phyloP scores from a whole-genome alignment of 768 basidiomycete genomes.

The Mycena polygramma region DNA sequence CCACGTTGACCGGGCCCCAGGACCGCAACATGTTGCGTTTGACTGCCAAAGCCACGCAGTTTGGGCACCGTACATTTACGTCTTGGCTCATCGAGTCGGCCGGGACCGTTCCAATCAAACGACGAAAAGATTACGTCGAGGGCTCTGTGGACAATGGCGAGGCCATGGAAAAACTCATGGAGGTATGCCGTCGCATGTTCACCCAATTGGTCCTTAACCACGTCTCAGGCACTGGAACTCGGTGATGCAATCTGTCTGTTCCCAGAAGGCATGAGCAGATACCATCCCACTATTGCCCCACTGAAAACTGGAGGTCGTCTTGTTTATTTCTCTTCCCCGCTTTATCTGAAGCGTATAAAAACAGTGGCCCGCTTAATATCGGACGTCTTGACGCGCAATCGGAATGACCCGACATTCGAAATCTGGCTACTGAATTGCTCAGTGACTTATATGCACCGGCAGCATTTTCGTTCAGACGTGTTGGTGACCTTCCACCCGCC shows the following conservation, averaged over 20 bases:
- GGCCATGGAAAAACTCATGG: constrained; percentile 76
- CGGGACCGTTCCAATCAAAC: constrained; percentile 86
- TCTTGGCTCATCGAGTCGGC: constrained; percentile 93
- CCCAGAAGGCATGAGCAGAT: constrained; percentile 88
- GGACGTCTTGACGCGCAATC: constrained; percentile 79
- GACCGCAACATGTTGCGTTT: constrained; percentile 84
- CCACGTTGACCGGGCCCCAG: constrained; percentile 49
- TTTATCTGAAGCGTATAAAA: constrained; percentile 13
- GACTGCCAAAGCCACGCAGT: constrained; percentile 91
- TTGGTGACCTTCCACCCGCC: constrained; percentile 86
- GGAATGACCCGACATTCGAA: constrained; percentile 76
- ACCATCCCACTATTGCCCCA: constrained; percentile 89
- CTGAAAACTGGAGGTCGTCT: constrained; percentile 84
- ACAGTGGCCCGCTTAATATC: constrained; percentile 86
- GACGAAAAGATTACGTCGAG: constrained; percentile 77
- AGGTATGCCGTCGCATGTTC: constrained; percentile 54
- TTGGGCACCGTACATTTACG: constrained; percentile 86
- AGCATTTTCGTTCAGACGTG: constrained; percentile 91
- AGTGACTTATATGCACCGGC: constrained; percentile 89
- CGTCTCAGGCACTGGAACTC: constrained; percentile 72
- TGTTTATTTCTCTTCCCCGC: constrained; percentile 12
- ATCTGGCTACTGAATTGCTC: constrained; percentile 83
- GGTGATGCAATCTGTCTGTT: constrained; percentile 89
- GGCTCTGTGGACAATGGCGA: constrained; percentile 69
- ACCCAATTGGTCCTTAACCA: constrained; percentile 28